Base-by-base conservation (phyloP, 2,329 filamentous ascomycete genomes). In the Lecanicillium sp. region DNA sequence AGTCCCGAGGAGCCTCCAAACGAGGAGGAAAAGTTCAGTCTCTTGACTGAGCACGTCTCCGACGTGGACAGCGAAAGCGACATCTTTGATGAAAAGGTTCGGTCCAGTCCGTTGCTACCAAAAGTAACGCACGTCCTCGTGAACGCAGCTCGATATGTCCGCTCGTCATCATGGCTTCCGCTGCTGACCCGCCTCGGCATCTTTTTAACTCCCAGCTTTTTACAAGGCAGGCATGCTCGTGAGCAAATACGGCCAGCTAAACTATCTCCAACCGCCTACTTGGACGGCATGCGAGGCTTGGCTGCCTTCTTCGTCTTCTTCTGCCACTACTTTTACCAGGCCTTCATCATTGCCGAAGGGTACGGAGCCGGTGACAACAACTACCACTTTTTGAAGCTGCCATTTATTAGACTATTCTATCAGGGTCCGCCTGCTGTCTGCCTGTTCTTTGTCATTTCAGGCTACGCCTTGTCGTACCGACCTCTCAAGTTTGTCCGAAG, bases 401-500 rank as follows among this genome's bases (percentile, higher is more conserved):
- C 74, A 7, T 65, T 77, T 43, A 39, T 78, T 14, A 63, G 74
- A 12, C 58, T 78, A 4, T 61, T 71, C 42, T 77, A 70, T 50
- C 69, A 70, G 37, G 74, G 73, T 1, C 72, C 71, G 3, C 67
- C 72, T 0, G 74, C 73, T 48, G 75, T 79, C 29, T 72, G 69
- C 54, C 57, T 78, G 46, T 81, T 81, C 61, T 80, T 79, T 51
- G 69, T 79, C 49, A 72, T 72, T 20, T 69, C 67, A 2, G 68
- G 69, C 15, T 72, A 71, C 51, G 69, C 68, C 3, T 58, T 76
- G 11, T 65, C 63, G 15, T 57, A 71, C 35, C 60, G 59, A 39
- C 58, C 41, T 11, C 33, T 43, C 19, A 62, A 58, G 48, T 59
- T 65, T 38, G 46, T 50, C 9, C 55, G 55, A 29, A 50, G 46